These are phyloP conservation scores for Talaromyces marneffei DNA, from an alignment of 2,329 filamentous ascomycete genomes.

Conservation along the genomic window DNA sequence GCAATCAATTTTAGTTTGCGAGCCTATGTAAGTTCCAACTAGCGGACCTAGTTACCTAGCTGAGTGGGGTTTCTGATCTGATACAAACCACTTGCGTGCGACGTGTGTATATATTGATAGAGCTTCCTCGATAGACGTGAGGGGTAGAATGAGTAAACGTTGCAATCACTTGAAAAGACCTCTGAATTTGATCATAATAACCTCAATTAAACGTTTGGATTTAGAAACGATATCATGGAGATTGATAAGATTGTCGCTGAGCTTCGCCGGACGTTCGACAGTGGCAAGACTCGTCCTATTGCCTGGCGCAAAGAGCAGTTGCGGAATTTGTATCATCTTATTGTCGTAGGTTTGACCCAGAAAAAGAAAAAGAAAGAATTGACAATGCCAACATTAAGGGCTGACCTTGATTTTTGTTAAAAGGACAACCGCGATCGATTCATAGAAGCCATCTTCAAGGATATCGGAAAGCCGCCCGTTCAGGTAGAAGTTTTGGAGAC, in stretches of 20 bases:
- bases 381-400: not conserved
- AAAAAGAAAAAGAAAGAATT: too few species aligned
- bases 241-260: constrained; percentile 2
- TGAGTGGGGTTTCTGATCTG: not conserved
- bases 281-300: constrained; percentile 8
- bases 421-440: constrained; percentile 12
- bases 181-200: not conserved
- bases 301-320: constrained; percentile 8
- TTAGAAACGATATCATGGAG: not conserved
- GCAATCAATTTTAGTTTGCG: not conserved
- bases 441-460: constrained; percentile 8
- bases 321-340: constrained; percentile 1
- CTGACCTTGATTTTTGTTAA: not conserved
- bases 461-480: constrained; percentile 4
- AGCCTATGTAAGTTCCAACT: not conserved
- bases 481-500: constrained; percentile 9
- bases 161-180: not conserved
- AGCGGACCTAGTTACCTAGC: not conserved
- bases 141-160: not conserved
- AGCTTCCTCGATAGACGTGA: not conserved
- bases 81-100: not conserved
- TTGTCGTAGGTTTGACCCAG: constrained; percentile 8
- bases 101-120: not conserved
- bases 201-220: not conserved
- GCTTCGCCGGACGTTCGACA: constrained; percentile 3